A percentile compares a stretch with the other conserved stretches of the same genome.
These are phyloP conservation scores for Neurospora sp. DNA, from an alignment of 2,329 filamentous ascomycete genomes.

Conservation along the genomic window DNA sequence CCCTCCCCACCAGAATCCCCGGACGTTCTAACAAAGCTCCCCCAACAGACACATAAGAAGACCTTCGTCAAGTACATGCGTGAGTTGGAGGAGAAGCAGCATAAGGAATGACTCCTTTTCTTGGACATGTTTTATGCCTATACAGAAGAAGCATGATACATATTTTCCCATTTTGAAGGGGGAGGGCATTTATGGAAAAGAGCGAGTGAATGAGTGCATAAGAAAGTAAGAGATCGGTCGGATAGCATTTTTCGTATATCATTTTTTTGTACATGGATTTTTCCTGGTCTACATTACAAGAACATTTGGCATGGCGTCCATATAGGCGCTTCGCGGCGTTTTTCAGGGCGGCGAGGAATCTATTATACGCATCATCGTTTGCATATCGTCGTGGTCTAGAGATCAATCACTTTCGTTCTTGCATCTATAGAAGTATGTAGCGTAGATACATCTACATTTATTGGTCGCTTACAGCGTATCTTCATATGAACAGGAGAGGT, in stretches of 20 bases:
- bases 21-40: conserved; percentile 4
- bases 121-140: neutral
- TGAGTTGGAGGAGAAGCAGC: conserved; percentile 53
- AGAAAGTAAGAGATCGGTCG: neutral
- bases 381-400: neutral
- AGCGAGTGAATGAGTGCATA: neutral
- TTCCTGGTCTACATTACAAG: neutral
- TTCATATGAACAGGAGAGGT: neutral
- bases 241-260: neutral
- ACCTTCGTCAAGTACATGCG: conserved; percentile 91
- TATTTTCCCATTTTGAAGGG: neutral
- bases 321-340: neutral
- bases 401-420: neutral
- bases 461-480: neutral
- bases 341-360: neutral
- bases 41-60: conserved; percentile 77
- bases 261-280: neutral
- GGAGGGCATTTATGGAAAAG: neutral
- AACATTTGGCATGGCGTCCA: neutral
- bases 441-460: neutral
- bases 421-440: neutral
- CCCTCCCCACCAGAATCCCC: neutral
- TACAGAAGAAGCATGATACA: neutral
- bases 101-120: conserved; percentile 6
- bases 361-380: neutral